phyloP scores from a whole-genome alignment of 495 filamentous ascomycete species.

The Choiromyces venosus region DNA sequence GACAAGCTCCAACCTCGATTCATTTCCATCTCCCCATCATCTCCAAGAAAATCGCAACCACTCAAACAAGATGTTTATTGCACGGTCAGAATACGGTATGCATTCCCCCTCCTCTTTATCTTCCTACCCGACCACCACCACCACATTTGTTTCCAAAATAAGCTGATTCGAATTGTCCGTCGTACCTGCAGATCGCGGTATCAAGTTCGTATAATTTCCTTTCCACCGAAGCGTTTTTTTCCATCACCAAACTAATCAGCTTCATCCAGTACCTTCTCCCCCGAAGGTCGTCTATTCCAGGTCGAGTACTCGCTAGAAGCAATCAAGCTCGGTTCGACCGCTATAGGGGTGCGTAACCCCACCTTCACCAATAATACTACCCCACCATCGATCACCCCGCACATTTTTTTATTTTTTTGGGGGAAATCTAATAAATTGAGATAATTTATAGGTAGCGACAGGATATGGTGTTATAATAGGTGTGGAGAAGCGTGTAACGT shows the following conservation, averaged over 20 bases:
- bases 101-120: conserved; percentile 20
- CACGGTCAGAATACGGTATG: conserved; percentile 98
- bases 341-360: conserved; percentile 70
- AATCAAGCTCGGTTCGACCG: conserved; percentile 97
- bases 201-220: conserved; percentile 66
- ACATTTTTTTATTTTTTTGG: conserved; percentile 1
- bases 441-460: conserved; percentile 64
- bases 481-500: conserved; percentile 98
- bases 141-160: conserved; percentile 18
- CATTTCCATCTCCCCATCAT: conserved; percentile 24
- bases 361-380: conserved; percentile 11
- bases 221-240: conserved; percentile 23
- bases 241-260: conserved; percentile 12
- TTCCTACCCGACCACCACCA: conserved; percentile 8
- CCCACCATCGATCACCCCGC: conserved; percentile 12
- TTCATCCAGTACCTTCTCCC: conserved; percentile 85
- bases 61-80: conserved; percentile 87
- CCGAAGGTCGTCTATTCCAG: conserved; percentile 98
- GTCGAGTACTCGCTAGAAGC: conserved; percentile 99
- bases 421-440: conserved; percentile 24
- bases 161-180: conserved; percentile 43
- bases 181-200: conserved; percentile 73
- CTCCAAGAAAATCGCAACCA: conserved; percentile 12
- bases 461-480: conserved; percentile 89
- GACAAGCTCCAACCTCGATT: conserved; percentile 34